Base-by-base conservation (phyloP, 2,329 filamentous ascomycete species). In the Elsinoe arachidis region DNA sequence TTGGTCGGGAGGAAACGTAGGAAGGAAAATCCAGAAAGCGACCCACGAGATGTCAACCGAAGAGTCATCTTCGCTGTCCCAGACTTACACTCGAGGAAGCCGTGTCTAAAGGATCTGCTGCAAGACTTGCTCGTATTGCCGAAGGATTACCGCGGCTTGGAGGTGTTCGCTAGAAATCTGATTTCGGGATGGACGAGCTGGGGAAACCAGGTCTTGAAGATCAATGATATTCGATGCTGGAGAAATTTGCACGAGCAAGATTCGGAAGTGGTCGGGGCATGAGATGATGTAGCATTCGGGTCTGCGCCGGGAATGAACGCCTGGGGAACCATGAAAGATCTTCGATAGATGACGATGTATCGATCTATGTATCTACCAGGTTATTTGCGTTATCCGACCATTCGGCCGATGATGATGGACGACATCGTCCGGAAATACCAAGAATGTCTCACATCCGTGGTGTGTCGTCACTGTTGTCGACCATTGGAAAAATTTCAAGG, bases 61-160 rank as follows among this genome's bases (percentile, higher is more conserved):
- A 84, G 79, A 66, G 80, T 88, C 2, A 74, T 92, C 33, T 68
- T 88, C 7, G 83, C 80, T 1, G 86, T 88, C 19, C 86, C 87
- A 1, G 88, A 92, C 67, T 63, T 88, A 3, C 88, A 93, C 69
- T 91, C 88, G 0, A 75, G 88, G 49, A 93, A 93, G 67, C 88
- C 88, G 2, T 88, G 84, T 64, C 66, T 92, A 57, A 82, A 84
- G 59, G 65, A 69, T 2, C 63, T 88, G 19, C 79, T 90, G 51
- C 76, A 80, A 56, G 71, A 76, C 3, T 64, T 83, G n/a, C 64
- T 88, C 26, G 73, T 74, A 1, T 33, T 68, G 23, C 55, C 65
- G 0, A 62, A 65, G 2, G 69, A 74, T 2, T 85, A 82, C 63
- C 66, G 68, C 14, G 86, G 80, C 2, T 73, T 91, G n/a, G 88